Percentiles rank a stretch among this genome's conserved stretches.
These are phyloP conservation scores for Emmonsiellopsis sp. DNA, from an alignment of 2,329 filamentous ascomycete species.

Conservation along the genomic window DNA sequence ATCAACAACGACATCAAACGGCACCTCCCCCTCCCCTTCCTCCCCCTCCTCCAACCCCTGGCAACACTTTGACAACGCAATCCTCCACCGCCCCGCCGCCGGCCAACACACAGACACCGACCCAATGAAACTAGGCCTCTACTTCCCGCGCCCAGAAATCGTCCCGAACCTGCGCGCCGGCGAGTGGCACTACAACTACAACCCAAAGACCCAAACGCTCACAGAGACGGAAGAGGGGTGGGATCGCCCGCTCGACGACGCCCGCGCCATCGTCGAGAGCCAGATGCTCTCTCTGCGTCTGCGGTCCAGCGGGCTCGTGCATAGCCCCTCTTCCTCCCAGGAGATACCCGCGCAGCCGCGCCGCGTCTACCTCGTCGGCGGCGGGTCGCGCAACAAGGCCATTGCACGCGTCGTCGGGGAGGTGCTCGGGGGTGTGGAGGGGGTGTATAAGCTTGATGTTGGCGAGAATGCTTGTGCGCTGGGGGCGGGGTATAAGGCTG, in stretches of 20 bases:
- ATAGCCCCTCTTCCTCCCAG: slow-evolving; percentile 34
- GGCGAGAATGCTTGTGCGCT: slow-evolving; percentile 92
- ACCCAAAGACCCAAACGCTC: slow-evolving; percentile 38
- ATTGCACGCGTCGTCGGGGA: slow-evolving; percentile 79
- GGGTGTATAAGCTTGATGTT: slow-evolving; percentile 87
- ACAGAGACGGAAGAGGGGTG: slow-evolving; percentile 46
- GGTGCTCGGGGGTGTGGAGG: slow-evolving; percentile 79
- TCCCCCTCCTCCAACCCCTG: slow-evolving; percentile 50
- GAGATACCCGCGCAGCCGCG: slow-evolving; percentile 72
- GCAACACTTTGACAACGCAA: slow-evolving; percentile 69
- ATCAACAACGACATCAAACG: no score
- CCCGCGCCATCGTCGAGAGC: slow-evolving; percentile 84
- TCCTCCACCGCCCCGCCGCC: slow-evolving; percentile 60
- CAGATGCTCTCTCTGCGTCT: slow-evolving; percentile 87
- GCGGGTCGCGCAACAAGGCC: slow-evolving; percentile 79
- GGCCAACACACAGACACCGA: slow-evolving; percentile 48
- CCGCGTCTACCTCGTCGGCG: slow-evolving; percentile 87
- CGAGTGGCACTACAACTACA: slow-evolving; percentile 71
- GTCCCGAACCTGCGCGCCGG: slow-evolving; percentile 83
- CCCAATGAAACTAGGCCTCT: slow-evolving; percentile 78
- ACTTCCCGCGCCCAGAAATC: slow-evolving; percentile 90
- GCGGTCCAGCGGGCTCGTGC: slow-evolving; percentile 68
- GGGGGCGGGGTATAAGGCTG: slow-evolving; percentile 89
- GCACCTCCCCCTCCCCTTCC: slow-evolving; percentile 22
- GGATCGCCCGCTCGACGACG: slow-evolving; percentile 59